Percentiles rank a stretch among this genome's conserved stretches.
Evolutionary conservation across 1,284 basidiomycete genomes (phyloP).

Genomic region (Testicularia cyperi): DNA sequence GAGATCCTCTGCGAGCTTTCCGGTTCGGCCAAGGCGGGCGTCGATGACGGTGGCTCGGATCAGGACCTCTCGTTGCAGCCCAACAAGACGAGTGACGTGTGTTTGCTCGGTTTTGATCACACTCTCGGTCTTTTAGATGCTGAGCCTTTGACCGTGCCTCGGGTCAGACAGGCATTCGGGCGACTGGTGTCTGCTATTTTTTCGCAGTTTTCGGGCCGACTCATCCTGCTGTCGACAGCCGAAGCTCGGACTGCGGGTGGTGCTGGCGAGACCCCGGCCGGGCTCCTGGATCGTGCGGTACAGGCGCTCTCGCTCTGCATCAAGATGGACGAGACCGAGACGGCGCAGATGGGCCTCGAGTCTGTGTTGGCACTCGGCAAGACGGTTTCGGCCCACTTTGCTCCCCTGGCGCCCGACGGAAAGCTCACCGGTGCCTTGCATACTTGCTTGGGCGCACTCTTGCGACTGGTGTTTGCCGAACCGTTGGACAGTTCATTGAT

Average conservation of each 20-base stretch:
- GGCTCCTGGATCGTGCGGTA: constrained; percentile 15
- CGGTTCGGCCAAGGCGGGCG: constrained; percentile 16
- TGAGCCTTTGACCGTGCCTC: constrained; percentile 31
- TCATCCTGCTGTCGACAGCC: constrained; percentile 13
- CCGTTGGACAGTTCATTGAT: constrained; percentile 20
- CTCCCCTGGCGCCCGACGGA: background rate
- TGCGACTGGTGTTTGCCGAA: constrained; percentile 19
- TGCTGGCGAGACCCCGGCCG: background rate
- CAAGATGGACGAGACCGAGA: constrained; percentile 32
- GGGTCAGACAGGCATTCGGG: constrained; percentile 23
- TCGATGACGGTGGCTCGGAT: constrained; percentile 24
- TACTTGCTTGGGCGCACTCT: background rate
- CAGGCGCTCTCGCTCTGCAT: constrained; percentile 26
- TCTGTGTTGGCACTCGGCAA: constrained; percentile 22
- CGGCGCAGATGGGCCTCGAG: constrained; percentile 22
- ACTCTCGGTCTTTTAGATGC: constrained; percentile 14
- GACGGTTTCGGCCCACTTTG: constrained; percentile 6
- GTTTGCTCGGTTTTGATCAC: constrained; percentile 36
- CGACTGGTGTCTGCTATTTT: constrained; percentile 18
- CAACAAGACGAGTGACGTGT: constrained; percentile 31
- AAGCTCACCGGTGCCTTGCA: constrained; percentile 10
- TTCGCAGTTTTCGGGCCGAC: constrained; percentile 13
- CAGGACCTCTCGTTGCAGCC: constrained; percentile 8
- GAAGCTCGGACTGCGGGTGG: background rate
- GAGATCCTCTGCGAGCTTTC: constrained; percentile 35